A percentile compares a stretch with the other conserved stretches of the same genome.
Conservation (phyloP, 148 eudicot genomes). For the Spergularia bocconei region DNA sequence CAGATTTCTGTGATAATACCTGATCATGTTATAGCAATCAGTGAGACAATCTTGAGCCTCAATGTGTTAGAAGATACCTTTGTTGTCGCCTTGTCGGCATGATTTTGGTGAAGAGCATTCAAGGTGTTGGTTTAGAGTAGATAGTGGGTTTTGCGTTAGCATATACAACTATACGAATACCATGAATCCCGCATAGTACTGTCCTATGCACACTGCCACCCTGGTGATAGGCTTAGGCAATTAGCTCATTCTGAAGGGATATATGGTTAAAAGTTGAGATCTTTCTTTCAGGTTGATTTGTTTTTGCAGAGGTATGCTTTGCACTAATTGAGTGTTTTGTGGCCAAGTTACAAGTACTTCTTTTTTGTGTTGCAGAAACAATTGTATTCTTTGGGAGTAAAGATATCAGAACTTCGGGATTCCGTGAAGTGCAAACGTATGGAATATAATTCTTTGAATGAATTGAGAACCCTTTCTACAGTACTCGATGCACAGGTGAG, state of each 20-base stretch:
- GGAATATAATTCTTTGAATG: constrained; percentile 45
- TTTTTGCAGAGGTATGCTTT: not conserved
- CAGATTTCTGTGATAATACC: no score
- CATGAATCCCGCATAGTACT: not conserved
- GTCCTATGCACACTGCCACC: not conserved
- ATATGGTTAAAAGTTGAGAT: not conserved
- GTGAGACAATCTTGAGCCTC: no score
- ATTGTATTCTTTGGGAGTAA: constrained; percentile 49
- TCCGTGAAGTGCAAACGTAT: constrained; percentile 51
- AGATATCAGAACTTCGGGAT: constrained; percentile 53
- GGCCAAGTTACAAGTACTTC: constrained; percentile 1
- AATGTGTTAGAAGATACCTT: not conserved
- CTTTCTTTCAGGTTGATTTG: not conserved
- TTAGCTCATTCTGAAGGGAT: not conserved
- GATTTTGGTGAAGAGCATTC: constrained; percentile 1
- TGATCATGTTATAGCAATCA: no score
- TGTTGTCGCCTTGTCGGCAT: not conserved
- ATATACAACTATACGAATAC: not conserved
- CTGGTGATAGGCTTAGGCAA: not conserved
- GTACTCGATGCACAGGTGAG: constrained; percentile 70
- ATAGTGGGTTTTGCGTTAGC: not conserved
- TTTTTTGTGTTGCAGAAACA: constrained; percentile 39
- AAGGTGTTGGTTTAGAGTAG: not conserved
- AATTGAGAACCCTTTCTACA: constrained; percentile 39
- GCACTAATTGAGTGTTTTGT: not conserved